A percentile compares a stretch with the other conserved stretches of the same genome.
Evolutionary conservation across 2,329 filamentous ascomycete species (phyloP).

Genomic region (Plenodomus tracheiphilus): DNA sequence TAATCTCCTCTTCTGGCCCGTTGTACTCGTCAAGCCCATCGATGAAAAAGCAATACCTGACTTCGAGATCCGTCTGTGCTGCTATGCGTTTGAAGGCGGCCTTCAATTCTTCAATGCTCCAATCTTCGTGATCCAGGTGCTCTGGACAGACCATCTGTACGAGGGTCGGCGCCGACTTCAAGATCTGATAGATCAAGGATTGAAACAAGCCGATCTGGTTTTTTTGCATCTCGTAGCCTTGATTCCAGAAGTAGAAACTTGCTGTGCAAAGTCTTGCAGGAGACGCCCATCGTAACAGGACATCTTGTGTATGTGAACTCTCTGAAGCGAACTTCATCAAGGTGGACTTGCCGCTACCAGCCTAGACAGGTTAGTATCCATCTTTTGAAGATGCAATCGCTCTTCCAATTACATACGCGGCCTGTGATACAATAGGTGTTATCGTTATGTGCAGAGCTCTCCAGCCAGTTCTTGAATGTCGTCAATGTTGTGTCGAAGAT

Average conservation of each 20-base stretch:
- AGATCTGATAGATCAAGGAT: constrained; percentile 13
- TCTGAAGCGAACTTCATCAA: constrained; percentile 43
- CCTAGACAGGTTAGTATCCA: constrained; percentile 19
- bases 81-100: constrained; percentile 4
- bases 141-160: constrained; percentile 2
- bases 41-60: constrained; percentile 18
- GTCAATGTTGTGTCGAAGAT: constrained; percentile 9
- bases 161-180: constrained; percentile 11
- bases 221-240: constrained; percentile 16
- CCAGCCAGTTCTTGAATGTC: constrained; percentile 9
- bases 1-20: constrained; percentile 5
- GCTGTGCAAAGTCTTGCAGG: constrained; percentile 30
- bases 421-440: constrained; percentile 15
- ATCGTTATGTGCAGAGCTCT: constrained; percentile 1
- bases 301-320: constrained; percentile 18
- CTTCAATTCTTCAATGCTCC: constrained; percentile 7
- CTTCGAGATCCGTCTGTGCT: background rate
- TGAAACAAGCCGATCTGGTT: constrained; percentile 9
- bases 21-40: constrained; percentile 19
- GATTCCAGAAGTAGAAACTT: constrained; percentile 22
- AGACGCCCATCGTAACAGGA: constrained; percentile 43
- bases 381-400: background rate
- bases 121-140: constrained; percentile 8
- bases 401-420: constrained; percentile 7
- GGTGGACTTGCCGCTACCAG: constrained; percentile 54